phyloP scores from a whole-genome alignment of 129 eudicot genomes.

The Helianthus annuus region HanXRQr2.0-SUNRISE NC_035438.2:137251901-137252400 shows the following conservation, averaged over 20 bases:
- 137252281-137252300: constrained; percentile 55
- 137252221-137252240: constrained; percentile 41
- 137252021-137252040: constrained; percentile 45
- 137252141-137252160: constrained; percentile 1
- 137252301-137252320: constrained; percentile 57
- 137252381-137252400: too few relatives aligned
- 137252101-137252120: constrained; percentile 49
- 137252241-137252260: constrained; percentile 75
- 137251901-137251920: constrained; percentile 34
- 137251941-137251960: background rate
- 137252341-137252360: constrained; percentile 46
- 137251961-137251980: background rate
- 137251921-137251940: constrained; percentile 37
- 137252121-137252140: background rate
- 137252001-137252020: constrained; percentile 48
- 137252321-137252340: constrained; percentile 80
- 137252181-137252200: constrained; percentile 33
- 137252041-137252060: constrained; percentile 45
- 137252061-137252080: constrained; percentile 23
- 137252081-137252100: constrained; percentile 10
- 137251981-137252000: background rate
- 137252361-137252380: too few relatives aligned
- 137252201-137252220: constrained; percentile 34
- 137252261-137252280: constrained; percentile 55
- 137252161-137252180: background rate